A percentile compares a stretch with the other conserved stretches of the same genome.
phyloP scores from a whole-genome alignment of 306 rosid genomes.

The Casuarina equisetifolia region DNA sequence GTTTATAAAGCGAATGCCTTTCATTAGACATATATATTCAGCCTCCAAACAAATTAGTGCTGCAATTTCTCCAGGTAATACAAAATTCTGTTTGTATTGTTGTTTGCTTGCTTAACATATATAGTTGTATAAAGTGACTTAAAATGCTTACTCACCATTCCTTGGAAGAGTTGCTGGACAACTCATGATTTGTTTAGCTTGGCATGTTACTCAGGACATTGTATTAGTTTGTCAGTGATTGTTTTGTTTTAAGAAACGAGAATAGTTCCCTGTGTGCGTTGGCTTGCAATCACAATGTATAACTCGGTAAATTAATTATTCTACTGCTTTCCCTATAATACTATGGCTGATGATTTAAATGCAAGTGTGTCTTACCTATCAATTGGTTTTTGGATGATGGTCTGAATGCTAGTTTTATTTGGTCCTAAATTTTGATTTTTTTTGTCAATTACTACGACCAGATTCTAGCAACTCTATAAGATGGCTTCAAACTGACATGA shows the following conservation, averaged over 20 bases:
- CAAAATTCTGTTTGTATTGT: neutral
- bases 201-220: neutral
- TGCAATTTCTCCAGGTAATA: conserved; percentile 85
- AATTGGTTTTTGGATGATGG: neutral
- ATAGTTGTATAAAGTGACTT: conserved; percentile 12
- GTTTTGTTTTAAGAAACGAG: neutral
- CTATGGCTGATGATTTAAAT: neutral
- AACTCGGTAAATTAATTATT: neutral
- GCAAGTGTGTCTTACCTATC: neutral
- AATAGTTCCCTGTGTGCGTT: neutral
- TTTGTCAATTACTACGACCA: neutral
- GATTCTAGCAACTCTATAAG: neutral
- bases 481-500: neutral
- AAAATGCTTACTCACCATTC: neutral
- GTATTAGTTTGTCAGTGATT: neutral
- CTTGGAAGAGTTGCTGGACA: too few species aligned
- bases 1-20: conserved; percentile 90
- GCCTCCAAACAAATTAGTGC: conserved; percentile 94
- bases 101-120: conserved; percentile 11
- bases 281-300: neutral
- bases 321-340: neutral
- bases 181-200: neutral
- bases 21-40: conserved; percentile 80
- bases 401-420: neutral
- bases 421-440: neutral